Percentiles rank a stretch among this genome's conserved stretches.
phyloP scores from a whole-genome alignment of 306 rosid genomes.

The Quercus variabilis region DNA sequence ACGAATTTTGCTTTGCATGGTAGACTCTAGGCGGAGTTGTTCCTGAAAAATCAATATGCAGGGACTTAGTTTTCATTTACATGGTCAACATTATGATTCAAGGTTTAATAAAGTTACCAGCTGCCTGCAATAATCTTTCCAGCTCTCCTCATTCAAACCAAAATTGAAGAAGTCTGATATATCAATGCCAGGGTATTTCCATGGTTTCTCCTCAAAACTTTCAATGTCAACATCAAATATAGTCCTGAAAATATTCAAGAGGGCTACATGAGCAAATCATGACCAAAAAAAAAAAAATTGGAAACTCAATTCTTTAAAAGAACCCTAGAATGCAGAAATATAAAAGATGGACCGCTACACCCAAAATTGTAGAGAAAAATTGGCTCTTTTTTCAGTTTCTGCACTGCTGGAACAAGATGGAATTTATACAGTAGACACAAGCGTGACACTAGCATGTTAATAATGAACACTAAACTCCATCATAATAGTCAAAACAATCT shows the following conservation, averaged over 20 bases:
- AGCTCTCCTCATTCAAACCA: conserved; percentile 87
- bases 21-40: conserved; percentile 94
- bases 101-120: conserved; percentile 57
- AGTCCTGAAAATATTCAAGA: conserved; percentile 59
- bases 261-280: conserved; percentile 13
- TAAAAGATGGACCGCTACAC: not conserved
- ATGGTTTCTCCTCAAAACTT: conserved; percentile 90
- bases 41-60: conserved; percentile 52
- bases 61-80: conserved; percentile 19
- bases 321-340: not conserved
- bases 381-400: not conserved
- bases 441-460: not conserved
- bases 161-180: conserved; percentile 89
- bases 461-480: not conserved
- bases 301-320: conserved; percentile 3
- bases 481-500: not conserved
- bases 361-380: not conserved
- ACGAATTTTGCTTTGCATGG: conserved; percentile 98
- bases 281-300: not conserved
- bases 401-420: not conserved
- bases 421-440: not conserved
- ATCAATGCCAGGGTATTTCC: conserved; percentile 84
- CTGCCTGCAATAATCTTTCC: conserved; percentile 97
- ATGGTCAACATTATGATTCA: not conserved
- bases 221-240: conserved; percentile 94